Conservation (phyloP, 2,329 filamentous ascomycete genomes). For the Atkinsonella hypoxylon region DNA sequence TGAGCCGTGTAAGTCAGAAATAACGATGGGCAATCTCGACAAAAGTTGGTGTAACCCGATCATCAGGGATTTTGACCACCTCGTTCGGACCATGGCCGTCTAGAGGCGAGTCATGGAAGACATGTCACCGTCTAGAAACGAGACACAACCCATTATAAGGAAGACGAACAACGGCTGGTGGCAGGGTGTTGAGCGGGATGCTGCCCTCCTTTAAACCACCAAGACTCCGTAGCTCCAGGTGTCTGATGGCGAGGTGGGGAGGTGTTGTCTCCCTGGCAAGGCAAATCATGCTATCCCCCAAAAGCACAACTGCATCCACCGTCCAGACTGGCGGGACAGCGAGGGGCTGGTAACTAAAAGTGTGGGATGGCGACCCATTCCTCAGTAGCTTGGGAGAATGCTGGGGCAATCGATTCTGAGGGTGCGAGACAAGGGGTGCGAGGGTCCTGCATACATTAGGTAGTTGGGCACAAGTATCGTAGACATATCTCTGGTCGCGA, state of each 20-base stretch:
- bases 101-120: constrained; percentile 21
- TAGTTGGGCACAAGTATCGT: constrained; percentile 1
- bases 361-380: neutral
- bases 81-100: constrained; percentile 22
- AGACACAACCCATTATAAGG: constrained; percentile 1
- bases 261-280: constrained; percentile 9
- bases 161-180: neutral
- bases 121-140: constrained; percentile 3
- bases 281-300: constrained; percentile 8
- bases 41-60: constrained; percentile 22
- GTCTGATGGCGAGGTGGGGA: constrained; percentile 3
- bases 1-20: constrained; percentile 4
- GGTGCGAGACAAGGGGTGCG: constrained; percentile 1
- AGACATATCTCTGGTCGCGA: neutral
- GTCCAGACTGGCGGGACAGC: constrained; percentile 1
- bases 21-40: constrained; percentile 14
- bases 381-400: constrained; percentile 1
- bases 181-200: neutral
- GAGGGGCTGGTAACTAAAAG: neutral
- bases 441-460: neutral
- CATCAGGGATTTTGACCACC: constrained; percentile 23
- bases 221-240: neutral
- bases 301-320: constrained; percentile 4
- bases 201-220: constrained; percentile 3
- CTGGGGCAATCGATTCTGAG: neutral